phyloP scores from a whole-genome alignment of 257 asterid genomes.

The Mitragyna speciosa region DNA sequence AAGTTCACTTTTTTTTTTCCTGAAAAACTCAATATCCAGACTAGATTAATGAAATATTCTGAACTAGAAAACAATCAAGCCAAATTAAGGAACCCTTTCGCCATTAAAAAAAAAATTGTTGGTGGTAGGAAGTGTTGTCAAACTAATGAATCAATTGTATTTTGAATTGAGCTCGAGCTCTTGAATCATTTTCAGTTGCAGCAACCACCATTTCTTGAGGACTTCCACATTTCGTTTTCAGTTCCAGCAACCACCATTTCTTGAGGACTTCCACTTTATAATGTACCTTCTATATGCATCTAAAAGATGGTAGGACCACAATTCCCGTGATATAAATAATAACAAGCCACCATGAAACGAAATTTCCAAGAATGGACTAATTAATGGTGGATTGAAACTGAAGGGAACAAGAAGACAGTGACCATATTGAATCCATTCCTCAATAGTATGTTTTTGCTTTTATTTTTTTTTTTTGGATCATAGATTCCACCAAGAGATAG shows the following conservation, averaged over 20 bases:
- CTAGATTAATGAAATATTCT: neutral
- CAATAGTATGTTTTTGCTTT: neutral
- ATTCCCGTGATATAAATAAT: neutral
- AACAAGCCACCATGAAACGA: neutral
- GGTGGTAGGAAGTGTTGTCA: neutral
- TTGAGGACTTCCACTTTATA: neutral
- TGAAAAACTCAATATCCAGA: neutral
- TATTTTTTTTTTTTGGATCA: too few relatives aligned
- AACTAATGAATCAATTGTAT: neutral
- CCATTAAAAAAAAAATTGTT: too few relatives aligned
- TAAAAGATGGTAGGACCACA: constrained; percentile 5
- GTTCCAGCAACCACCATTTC: neutral
- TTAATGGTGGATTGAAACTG: neutral
- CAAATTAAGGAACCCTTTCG: neutral
- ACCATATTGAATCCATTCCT: neutral
- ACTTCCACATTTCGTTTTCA: neutral
- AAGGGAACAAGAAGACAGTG: constrained; percentile 2
- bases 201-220: neutral
- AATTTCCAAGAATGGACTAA: neutral
- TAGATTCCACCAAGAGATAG: neutral
- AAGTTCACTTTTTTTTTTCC: neutral
- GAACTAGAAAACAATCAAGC: neutral
- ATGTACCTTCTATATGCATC: neutral
- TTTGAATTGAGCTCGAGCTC: neutral
- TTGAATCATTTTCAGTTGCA: neutral